phyloP scores from a whole-genome alignment of 2,329 filamentous ascomycete genomes.

The Aspergillus novofumigatus region DNA sequence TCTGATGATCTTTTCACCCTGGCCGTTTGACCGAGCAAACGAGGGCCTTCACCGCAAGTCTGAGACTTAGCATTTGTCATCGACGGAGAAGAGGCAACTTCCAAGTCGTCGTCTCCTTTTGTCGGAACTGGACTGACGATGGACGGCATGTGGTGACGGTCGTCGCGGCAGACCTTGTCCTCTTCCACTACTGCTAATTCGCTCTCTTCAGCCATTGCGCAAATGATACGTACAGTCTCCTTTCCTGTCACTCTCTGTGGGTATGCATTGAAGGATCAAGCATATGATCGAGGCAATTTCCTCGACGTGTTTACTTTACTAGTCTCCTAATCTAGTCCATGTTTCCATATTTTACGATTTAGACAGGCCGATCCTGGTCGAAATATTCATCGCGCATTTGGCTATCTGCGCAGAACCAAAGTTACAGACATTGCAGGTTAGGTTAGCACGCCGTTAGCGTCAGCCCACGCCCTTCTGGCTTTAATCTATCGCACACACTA shows the following conservation, averaged over 20 bases:
- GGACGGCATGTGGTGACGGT: no score
- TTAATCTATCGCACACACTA: constrained; percentile 11
- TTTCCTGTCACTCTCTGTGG: not conserved
- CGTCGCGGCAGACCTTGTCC: no score
- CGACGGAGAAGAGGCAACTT: not conserved
- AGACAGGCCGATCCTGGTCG: constrained; percentile 9
- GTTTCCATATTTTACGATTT: constrained; percentile 7
- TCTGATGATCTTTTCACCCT: not conserved
- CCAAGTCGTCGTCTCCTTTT: not conserved
- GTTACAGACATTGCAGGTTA: not conserved
- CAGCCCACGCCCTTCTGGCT: constrained; percentile 7
- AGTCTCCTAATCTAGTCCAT: not conserved
- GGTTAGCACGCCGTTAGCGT: constrained; percentile 9
- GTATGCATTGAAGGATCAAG: not conserved
- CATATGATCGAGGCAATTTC: no score
- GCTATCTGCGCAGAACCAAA: not conserved
- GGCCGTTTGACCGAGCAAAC: not conserved
- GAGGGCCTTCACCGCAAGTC: not conserved
- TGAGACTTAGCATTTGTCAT: not conserved
- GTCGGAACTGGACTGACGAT: not conserved
- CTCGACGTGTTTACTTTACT: not conserved
- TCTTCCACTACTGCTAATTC: not conserved
- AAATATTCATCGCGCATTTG: constrained; percentile 5
- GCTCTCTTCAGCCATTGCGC: not conserved
- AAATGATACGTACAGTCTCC: no score